Evolutionary conservation across 352 stramenopile species (phyloP).

Genomic region (Pythium pyrilobum): DNA sequence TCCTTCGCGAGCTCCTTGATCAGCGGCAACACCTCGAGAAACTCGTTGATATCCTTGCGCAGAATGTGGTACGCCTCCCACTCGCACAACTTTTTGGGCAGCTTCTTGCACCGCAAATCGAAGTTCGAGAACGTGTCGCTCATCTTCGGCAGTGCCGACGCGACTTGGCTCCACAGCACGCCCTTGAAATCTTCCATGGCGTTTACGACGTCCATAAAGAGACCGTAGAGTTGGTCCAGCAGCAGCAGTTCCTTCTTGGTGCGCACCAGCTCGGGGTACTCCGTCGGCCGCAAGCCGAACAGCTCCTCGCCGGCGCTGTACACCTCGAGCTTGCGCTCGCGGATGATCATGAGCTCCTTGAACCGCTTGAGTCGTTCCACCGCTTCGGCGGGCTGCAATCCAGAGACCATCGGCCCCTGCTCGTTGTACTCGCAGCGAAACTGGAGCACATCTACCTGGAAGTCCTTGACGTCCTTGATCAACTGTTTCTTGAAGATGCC

Average conservation of each 20-base stretch:
- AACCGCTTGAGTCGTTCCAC: conserved; percentile 97
- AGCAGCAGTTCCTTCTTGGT: conserved; percentile 97
- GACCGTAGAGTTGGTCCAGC: conserved; percentile 91
- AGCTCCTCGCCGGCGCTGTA: conserved; percentile 96
- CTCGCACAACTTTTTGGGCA: conserved; percentile 93
- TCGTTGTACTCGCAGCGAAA: conserved; percentile 93
- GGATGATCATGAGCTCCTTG: conserved; percentile 97
- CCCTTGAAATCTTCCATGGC: conserved; percentile 97
- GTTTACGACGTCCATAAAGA: conserved; percentile 97
- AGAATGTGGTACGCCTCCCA: conserved; percentile 97
- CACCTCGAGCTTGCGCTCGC: conserved; percentile 96
- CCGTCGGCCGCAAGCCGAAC: conserved; percentile 94
- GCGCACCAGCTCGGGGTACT: conserved; percentile 95
- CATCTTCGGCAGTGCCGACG: conserved; percentile 94
- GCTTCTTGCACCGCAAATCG: conserved; percentile 94
- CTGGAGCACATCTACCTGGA: conserved; percentile 64
- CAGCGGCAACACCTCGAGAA: conserved; percentile 95
- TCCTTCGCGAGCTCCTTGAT: conserved; percentile 97
- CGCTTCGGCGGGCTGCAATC: conserved; percentile 93
- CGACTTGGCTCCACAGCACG: conserved; percentile 93
- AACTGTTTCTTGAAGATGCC: conserved; percentile 97
- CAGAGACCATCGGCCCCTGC: conserved; percentile 97
- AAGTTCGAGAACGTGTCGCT: conserved; percentile 96
- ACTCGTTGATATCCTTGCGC: conserved; percentile 97
- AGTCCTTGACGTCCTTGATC: conserved; percentile 95